A percentile compares a stretch with the other conserved stretches of the same genome.
phyloP scores from a whole-genome alignment of 2,329 filamentous ascomycete species.

The Pyrenophora graminea region DNA sequence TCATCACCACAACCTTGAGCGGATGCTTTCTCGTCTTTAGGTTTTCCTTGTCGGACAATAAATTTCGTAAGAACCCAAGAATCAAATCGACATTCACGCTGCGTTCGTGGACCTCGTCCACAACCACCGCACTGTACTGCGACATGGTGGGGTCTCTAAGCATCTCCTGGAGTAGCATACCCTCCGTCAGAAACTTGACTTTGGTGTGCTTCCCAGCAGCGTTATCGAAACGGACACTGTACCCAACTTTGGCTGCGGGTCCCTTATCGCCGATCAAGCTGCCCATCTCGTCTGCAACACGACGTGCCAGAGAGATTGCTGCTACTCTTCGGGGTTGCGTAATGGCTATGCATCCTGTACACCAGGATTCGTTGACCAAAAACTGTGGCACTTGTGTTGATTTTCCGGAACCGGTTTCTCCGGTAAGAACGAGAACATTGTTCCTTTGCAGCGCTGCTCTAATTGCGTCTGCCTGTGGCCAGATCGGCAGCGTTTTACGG shows the following conservation, averaged over 20 bases:
- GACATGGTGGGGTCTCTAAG: constrained; percentile 79
- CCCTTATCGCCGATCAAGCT: constrained; percentile 63
- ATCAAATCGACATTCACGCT: constrained; percentile 93
- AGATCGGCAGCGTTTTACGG: constrained; percentile 78
- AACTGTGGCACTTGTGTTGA: constrained; percentile 97
- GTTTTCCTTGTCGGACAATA: constrained; percentile 68
- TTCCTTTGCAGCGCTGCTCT: constrained; percentile 63
- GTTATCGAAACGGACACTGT: constrained; percentile 93
- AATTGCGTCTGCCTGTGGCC: constrained; percentile 72
- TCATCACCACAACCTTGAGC: constrained; percentile 93
- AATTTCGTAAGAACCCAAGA: constrained; percentile 81
- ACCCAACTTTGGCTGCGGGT: constrained; percentile 73
- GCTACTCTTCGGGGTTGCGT: constrained; percentile 94
- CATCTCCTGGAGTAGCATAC: constrained; percentile 94
- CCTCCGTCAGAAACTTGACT: constrained; percentile 94
- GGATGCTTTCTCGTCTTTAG: constrained; percentile 64
- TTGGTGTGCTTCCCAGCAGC: constrained; percentile 77
- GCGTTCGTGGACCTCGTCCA: constrained; percentile 96
- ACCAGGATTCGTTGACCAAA: constrained; percentile 79
- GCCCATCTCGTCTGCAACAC: constrained; percentile 84
- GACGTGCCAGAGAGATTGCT: constrained; percentile 84
- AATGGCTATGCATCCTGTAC: constrained; percentile 77
- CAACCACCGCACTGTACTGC: constrained; percentile 86
- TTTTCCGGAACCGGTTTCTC: constrained; percentile 96
- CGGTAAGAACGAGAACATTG: constrained; percentile 81